Evolutionary conservation across 176 grass and related monocot genomes (phyloP).

Genomic region (Rhynchospora breviuscula): DNA sequence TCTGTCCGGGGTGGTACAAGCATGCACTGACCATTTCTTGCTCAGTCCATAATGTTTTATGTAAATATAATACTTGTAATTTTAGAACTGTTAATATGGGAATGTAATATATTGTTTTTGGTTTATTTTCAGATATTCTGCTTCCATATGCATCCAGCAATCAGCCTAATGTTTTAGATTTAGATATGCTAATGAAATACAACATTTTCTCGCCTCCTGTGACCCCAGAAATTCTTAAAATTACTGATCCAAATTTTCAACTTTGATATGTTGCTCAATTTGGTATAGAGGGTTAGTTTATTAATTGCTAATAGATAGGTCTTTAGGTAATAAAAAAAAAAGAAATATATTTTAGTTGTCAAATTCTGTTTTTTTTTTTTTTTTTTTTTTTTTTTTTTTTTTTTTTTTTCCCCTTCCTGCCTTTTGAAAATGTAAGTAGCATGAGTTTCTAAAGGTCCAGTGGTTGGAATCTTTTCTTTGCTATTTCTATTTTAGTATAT

Average conservation of each 20-base stretch:
- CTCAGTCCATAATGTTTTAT: neutral
- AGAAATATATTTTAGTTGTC: neutral
- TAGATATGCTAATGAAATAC: slow-evolving; percentile 2
- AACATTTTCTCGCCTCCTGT: slow-evolving; percentile 9
- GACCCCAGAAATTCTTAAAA: neutral
- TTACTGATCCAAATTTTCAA: slow-evolving; percentile 15
- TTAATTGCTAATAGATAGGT: neutral
- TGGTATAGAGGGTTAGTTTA: neutral
- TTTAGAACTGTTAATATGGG: neutral
- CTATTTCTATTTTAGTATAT: neutral
- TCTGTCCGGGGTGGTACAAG: neutral
- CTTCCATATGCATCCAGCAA: neutral
- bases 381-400: neutral
- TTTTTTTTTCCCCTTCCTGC: neutral
- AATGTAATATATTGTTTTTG: neutral
- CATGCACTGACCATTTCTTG: neutral
- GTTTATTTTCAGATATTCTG: slow-evolving; percentile 2
- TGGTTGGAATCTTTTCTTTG: neutral
- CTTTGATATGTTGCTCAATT: slow-evolving; percentile 5
- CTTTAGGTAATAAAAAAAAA: neutral
- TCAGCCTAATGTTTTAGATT: neutral
- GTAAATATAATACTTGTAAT: neutral
- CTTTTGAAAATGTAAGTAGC: neutral
- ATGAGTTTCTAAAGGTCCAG: neutral
- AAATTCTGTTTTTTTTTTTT: neutral